phyloP scores from a whole-genome alignment of 176 grass and related monocot species.

The Hyparrhenia diplandra region DNA sequence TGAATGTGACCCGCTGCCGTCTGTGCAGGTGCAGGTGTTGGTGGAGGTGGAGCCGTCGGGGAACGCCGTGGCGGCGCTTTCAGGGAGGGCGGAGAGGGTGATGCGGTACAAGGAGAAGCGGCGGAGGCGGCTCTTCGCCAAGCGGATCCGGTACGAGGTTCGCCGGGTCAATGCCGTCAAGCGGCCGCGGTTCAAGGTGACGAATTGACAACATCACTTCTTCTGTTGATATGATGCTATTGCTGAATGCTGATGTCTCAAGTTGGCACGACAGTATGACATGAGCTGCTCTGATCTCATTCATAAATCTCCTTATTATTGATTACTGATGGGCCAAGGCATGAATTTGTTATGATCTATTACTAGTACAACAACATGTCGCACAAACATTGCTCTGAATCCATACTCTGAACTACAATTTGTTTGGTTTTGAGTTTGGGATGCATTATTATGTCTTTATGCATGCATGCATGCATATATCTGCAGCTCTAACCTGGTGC shows the following conservation, averaged over 20 bases:
- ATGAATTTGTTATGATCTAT: background rate
- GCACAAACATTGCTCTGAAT: too few relatives aligned
- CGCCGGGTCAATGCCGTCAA: slow-evolving; percentile 90
- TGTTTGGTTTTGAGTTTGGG: too few relatives aligned
- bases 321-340: background rate
- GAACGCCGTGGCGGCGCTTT: background rate
- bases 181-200: slow-evolving; percentile 86
- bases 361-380: background rate
- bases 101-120: slow-evolving; percentile 91
- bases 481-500: too few relatives aligned
- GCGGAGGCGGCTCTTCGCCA: slow-evolving; percentile 59
- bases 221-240: background rate
- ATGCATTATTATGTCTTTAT: too few relatives aligned
- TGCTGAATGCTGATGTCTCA: background rate
- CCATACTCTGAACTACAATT: too few relatives aligned
- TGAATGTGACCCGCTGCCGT: background rate
- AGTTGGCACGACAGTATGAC: background rate
- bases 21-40: slow-evolving; percentile 42
- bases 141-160: slow-evolving; percentile 91
- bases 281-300: background rate
- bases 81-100: slow-evolving; percentile 43
- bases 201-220: background rate
- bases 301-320: background rate
- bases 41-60: slow-evolving; percentile 46
- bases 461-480: too few relatives aligned